Base-by-base conservation (phyloP, 208 protist genomes). In the Acanthamoeba royreba region DNA sequence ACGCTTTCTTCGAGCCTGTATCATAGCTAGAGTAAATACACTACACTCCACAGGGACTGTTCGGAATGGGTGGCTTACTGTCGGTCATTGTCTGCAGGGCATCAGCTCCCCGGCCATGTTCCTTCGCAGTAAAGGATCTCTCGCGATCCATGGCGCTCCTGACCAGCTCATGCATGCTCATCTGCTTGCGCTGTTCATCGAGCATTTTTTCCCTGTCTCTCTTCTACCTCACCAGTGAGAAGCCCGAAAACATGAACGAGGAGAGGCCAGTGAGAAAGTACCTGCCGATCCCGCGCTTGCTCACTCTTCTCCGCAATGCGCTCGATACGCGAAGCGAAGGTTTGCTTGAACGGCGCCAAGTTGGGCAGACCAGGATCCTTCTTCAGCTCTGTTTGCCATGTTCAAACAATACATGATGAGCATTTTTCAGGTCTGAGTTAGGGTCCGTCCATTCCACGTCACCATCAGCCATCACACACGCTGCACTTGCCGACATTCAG, bases 351-450 rank as follows among this genome's bases (percentile, higher is more conserved):
- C 49, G 94, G 96, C 46, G 77, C 94, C 43, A 97, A 53, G 61
- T 97, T 97, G 61, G 96, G 96, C 43, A 97, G 89, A 81, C 96
- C 96, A 46, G 96, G 96, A 66, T 97, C 96, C 88, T 97, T 96
- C 46, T 95, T 96, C n/a, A 66, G 46, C 42, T 95, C 92, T 95
- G 72, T n/a, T n/a, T n/a, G n/a, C n/a, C n/a, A n/a, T n/a, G n/a
- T n/a, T n/a, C n/a, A n/a, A n/a, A n/a, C n/a, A n/a, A n/a, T n/a
- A n/a, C n/a, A n/a, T n/a, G n/a, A n/a, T n/a, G n/a, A n/a, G n/a
- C n/a, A n/a, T n/a, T n/a, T n/a, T n/a, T n/a, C n/a, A n/a, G n/a
- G n/a, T n/a, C n/a, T n/a, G n/a, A n/a, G n/a, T n/a, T n/a, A n/a
- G n/a, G n/a, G n/a, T n/a, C n/a, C n/a, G n/a, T n/a, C n/a, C n/a